Conservation (phyloP, 495 filamentous ascomycete genomes). For the Podospora bellae-mahoneyi region DNA sequence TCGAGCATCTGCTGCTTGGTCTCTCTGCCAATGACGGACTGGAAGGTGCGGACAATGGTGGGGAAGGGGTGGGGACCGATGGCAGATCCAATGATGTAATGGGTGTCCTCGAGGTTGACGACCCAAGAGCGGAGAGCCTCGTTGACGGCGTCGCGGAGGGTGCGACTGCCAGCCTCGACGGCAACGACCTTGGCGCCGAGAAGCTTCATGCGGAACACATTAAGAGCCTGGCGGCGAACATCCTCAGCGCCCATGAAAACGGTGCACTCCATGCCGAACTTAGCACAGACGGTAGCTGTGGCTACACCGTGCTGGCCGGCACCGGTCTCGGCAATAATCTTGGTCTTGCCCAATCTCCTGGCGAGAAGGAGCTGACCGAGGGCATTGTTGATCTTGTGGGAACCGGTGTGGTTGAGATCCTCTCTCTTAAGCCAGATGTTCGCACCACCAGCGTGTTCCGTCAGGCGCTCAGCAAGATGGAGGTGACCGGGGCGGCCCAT, state of each 20-base stretch:
- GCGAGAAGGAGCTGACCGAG: conserved; percentile 86
- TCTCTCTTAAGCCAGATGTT: conserved; percentile 96
- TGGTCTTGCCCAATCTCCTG: conserved; percentile 76
- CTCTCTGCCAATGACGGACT: conserved; percentile 88
- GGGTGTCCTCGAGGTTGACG: conserved; percentile 77
- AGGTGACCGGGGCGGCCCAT: conserved; percentile 93
- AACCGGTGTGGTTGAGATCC: conserved; percentile 82
- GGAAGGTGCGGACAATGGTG: conserved; percentile 93
- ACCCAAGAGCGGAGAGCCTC: conserved; percentile 90
- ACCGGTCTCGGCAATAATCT: conserved; percentile 93
- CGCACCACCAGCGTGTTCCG: conserved; percentile 81
- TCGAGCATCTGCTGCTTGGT: conserved; percentile 84
- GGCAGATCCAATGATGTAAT: conserved; percentile 94
- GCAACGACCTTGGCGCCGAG: conserved; percentile 84
- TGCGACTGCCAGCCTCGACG: conserved; percentile 79
- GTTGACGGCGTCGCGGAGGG: conserved; percentile 93
- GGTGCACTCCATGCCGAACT: conserved; percentile 93
- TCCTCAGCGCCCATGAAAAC: conserved; percentile 97
- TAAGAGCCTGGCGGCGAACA: conserved; percentile 86
- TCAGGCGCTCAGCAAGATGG: conserved; percentile 82
- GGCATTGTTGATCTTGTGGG: conserved; percentile 98
- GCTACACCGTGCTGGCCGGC: conserved; percentile 97
- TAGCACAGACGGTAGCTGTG: conserved; percentile 91
- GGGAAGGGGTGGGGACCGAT: conserved; percentile 96
- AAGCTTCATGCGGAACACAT: conserved; percentile 96